These are phyloP conservation scores for Penicillium maclennaniae DNA, from an alignment of 495 filamentous ascomycete genomes.

Conservation along the genomic window DNA sequence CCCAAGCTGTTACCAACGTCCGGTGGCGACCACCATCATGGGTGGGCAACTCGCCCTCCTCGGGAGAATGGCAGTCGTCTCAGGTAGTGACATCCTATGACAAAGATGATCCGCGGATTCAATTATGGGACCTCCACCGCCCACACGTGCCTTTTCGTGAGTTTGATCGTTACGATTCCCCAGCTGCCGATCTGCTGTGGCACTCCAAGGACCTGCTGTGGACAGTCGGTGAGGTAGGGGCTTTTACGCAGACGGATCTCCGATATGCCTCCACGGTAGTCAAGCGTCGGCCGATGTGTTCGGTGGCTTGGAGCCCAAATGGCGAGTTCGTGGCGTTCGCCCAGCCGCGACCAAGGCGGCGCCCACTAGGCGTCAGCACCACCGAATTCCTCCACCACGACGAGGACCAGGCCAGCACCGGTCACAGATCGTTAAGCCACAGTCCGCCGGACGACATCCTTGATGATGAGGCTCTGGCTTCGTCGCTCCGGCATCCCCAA, in stretches of 20 bases:
- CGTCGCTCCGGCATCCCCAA: conserved; percentile 40
- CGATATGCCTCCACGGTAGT: conserved; percentile 76
- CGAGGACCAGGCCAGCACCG: conserved; percentile 33
- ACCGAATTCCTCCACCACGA: conserved; percentile 31
- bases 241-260: conserved; percentile 85
- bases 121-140: conserved; percentile 89
- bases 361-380: conserved; percentile 31
- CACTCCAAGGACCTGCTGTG: conserved; percentile 85
- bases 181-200: conserved; percentile 81
- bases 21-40: conserved; percentile 84
- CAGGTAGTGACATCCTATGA: conserved; percentile 67
- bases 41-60: conserved; percentile 61
- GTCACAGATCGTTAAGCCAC: conserved; percentile 51
- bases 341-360: conserved; percentile 45
- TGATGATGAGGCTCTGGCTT: conserved; percentile 55
- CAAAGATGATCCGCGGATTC: conserved; percentile 63
- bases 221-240: conserved; percentile 80
- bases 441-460: conserved; percentile 63
- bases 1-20: conserved; percentile 67
- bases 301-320: conserved; percentile 45
- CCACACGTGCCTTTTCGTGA: conserved; percentile 84
- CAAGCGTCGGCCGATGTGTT: conserved; percentile 49
- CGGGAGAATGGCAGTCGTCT: conserved; percentile 61
- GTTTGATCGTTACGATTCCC: conserved; percentile 66
- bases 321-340: conserved; percentile 46